phyloP scores from a whole-genome alignment of 192 early-diverging fungal genomes.

The Coemansia sp. region DNA sequence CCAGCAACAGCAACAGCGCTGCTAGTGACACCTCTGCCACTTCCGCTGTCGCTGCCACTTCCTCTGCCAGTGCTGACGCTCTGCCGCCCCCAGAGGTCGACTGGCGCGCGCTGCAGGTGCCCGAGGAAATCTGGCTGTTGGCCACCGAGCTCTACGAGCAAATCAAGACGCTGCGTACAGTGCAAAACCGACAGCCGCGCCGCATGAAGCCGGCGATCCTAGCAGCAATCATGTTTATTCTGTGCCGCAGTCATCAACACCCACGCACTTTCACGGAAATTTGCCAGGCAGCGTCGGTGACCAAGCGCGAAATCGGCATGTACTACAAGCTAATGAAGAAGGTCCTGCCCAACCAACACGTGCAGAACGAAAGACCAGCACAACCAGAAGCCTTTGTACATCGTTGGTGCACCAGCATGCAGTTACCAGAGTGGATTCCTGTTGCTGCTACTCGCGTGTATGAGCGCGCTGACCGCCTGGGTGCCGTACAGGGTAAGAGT shows the following conservation, averaged over 20 bases:
- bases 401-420: constrained; percentile 58
- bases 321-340: constrained; percentile 63
- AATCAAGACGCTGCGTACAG: constrained; percentile 57
- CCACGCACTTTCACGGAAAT: constrained; percentile 64
- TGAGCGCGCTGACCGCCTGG: constrained; percentile 55
- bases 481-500: constrained; percentile 61
- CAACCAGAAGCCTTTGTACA: constrained; percentile 40
- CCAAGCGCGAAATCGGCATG: constrained; percentile 59
- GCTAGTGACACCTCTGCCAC: neutral
- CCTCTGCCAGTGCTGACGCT: too few relatives aligned
- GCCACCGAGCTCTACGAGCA: constrained; percentile 51
- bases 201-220: constrained; percentile 61
- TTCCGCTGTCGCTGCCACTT: too few relatives aligned
- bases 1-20: neutral
- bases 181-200: constrained; percentile 64
- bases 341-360: constrained; percentile 49
- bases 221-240: constrained; percentile 58
- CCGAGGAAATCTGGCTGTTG: constrained; percentile 29
- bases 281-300: constrained; percentile 57
- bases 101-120: constrained; percentile 33
- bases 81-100: constrained; percentile 21
- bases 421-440: constrained; percentile 52
- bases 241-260: constrained; percentile 55
- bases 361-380: constrained; percentile 46
- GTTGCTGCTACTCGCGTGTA: constrained; percentile 53